A percentile compares a stretch with the other conserved stretches of the same genome.
Evolutionary conservation across 345 rosid genomes (phyloP).

Genomic region (Kernera saxatilis): DNA sequence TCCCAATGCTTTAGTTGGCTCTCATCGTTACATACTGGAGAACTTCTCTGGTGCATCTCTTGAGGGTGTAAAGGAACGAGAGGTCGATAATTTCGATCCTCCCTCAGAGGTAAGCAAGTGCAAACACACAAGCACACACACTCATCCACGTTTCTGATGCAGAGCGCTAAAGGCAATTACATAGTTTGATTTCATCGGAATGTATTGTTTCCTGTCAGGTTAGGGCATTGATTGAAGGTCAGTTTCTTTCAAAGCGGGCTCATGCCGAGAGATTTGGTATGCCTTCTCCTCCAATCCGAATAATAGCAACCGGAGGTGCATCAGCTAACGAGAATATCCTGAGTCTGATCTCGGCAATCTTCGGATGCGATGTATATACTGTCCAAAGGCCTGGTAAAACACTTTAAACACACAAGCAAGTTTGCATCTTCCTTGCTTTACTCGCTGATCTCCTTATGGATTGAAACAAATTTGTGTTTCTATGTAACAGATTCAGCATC

Average conservation of each 20-base stretch:
- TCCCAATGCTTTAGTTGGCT: constrained; percentile 52
- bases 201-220: constrained; percentile 41
- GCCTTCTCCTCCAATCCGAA: constrained; percentile 82
- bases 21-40: constrained; percentile 63
- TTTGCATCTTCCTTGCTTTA: not conserved
- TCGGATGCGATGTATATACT: constrained; percentile 74
- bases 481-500: constrained; percentile 73
- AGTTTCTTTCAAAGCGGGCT: constrained; percentile 80
- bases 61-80: constrained; percentile 44
- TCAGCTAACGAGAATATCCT: constrained; percentile 72
- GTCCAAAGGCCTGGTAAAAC: constrained; percentile 76
- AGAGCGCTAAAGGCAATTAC: not conserved
- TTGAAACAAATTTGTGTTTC: not conserved
- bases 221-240: constrained; percentile 82
- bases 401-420: not conserved
- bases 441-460: not conserved
- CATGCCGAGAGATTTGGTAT: constrained; percentile 86
- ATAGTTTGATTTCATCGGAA: not conserved
- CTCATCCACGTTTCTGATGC: not conserved
- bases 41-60: constrained; percentile 45
- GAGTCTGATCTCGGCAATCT: constrained; percentile 54
- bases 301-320: constrained; percentile 92
- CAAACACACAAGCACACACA: not conserved
- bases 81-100: constrained; percentile 73
- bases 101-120: constrained; percentile 66